A percentile compares a stretch with the other conserved stretches of the same genome.
Evolutionary conservation across 345 rosid genomes (phyloP).

Genomic region (Barbarea vulgaris): DNA sequence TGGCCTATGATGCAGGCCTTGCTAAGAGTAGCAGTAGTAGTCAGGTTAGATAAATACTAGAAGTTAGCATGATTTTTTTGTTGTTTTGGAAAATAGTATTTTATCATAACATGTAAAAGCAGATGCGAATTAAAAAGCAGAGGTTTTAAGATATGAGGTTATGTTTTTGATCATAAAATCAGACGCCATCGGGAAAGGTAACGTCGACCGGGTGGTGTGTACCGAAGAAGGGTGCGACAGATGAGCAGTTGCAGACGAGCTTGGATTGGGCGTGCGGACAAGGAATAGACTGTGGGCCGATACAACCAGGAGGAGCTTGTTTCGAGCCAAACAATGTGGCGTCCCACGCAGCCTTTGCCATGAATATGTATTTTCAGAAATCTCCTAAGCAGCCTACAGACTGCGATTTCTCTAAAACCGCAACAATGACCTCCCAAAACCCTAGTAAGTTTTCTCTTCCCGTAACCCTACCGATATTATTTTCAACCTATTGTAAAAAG

Average conservation of each 20-base stretch:
- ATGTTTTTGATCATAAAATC: constrained; percentile 31
- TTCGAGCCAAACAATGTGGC: constrained; percentile 71
- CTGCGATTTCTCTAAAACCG: constrained; percentile 84
- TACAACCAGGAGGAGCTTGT: constrained; percentile 87
- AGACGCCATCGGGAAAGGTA: constrained; percentile 55
- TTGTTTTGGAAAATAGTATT: background rate
- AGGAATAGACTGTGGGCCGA: constrained; percentile 68
- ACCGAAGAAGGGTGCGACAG: constrained; percentile 55
- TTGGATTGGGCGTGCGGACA: constrained; percentile 85
- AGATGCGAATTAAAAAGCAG: background rate
- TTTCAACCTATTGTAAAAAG: background rate
- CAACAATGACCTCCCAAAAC: constrained; percentile 61
- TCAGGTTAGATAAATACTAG: constrained; percentile 48
- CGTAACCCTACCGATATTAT: background rate
- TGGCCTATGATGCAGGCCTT: constrained; percentile 70
- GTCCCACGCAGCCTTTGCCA: constrained; percentile 85
- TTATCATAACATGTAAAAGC: background rate
- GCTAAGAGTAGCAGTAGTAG: constrained; percentile 53
- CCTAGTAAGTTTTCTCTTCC: constrained; percentile 59
- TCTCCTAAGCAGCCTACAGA: constrained; percentile 48
- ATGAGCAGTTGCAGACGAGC: constrained; percentile 64
- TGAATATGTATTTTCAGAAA: constrained; percentile 80
- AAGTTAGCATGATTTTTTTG: background rate
- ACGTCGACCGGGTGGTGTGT: constrained; percentile 63
- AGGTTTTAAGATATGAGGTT: constrained; percentile 1